phyloP scores from a whole-genome alignment of 192 early-diverging fungal genomes.

The Kickxella alabastrina region DNA sequence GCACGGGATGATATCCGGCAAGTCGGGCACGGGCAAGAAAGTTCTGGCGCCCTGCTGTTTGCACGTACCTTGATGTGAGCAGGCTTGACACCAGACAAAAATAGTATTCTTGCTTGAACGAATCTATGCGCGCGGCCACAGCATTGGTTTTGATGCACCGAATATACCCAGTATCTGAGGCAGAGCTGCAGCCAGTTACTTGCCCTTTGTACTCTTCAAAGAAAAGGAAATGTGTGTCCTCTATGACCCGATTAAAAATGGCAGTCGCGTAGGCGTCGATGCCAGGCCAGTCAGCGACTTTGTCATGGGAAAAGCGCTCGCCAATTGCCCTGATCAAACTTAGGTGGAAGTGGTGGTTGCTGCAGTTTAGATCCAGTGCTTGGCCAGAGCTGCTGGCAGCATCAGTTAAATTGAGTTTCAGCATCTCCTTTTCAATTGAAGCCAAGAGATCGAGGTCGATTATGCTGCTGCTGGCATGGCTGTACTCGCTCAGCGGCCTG shows the following conservation, averaged over 20 bases:
- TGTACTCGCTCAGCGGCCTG: not conserved
- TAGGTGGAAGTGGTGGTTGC: constrained; percentile 33
- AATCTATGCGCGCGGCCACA: constrained; percentile 6
- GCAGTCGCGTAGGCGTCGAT: constrained; percentile 30
- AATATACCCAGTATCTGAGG: not conserved
- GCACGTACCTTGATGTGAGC: constrained; percentile 21
- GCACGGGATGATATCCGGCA: constrained; percentile 24
- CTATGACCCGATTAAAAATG: constrained; percentile 35
- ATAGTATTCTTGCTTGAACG: constrained; percentile 23
- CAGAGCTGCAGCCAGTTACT: not conserved
- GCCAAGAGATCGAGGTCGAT: constrained; percentile 7
- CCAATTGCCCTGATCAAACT: constrained; percentile 17
- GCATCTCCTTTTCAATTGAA: constrained; percentile 22
- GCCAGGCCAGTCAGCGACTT: constrained; percentile 28
- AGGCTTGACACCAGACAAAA: constrained; percentile 19
- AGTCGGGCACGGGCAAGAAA: constrained; percentile 19
- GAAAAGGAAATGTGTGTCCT: constrained; percentile 29
- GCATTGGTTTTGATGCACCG: constrained; percentile 6
- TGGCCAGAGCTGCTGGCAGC: not conserved
- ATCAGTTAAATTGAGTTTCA: constrained; percentile 4
- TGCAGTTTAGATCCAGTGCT: constrained; percentile 3
- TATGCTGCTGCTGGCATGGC: constrained; percentile 1
- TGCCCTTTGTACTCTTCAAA: constrained; percentile 14
- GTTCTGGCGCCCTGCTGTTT: constrained; percentile 9
- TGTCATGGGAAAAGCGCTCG: constrained; percentile 20